Base-by-base conservation (phyloP, 176 grass and related monocot genomes). In the Secale cereale region DNA sequence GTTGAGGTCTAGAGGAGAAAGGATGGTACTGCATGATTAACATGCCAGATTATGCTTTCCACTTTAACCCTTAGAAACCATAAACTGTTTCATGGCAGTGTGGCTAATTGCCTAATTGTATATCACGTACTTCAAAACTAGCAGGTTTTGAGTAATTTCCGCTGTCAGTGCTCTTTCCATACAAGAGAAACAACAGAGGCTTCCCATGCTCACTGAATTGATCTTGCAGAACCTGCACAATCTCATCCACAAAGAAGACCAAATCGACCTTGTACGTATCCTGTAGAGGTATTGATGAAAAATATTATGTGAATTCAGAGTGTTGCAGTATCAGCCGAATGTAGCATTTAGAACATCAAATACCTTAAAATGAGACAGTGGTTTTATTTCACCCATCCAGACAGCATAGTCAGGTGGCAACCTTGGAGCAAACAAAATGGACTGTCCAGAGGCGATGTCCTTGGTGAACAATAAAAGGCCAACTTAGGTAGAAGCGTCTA, bases 321-420 rank as follows among this genome's bases (percentile, higher is more conserved):
- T 74, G n/a, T 13, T 61, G 43, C 11, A 60, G 9, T 4, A 73
- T 8, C 37, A 46, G 11, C 32, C 35, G 15, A 67, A 59, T 31
- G 1, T 1, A 37, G 30, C 43, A 17, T 66, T 45, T 36, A 7
- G 45, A 83, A 29, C 7, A 83, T 72, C 33, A 37, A 74, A 59
- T 81, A 98, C 96, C 91, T 85, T 87, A 48, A 92, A 94, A 60
- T 94, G 83, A 16, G 89, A 87, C 22, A 81, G 69, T 41, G 87
- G 78, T 83, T 98, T 89, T 83, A 98, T 98, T 87, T 98, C 89
- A 87, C 93, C 96, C 90, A 98, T 87, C 96, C 96, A 98, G 85
- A 98, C 93, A 90, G 93, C 96, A 61, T 98, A 95, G 15, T 98
- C 96, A 89, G 93, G 26, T 10, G 96, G 93, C 65, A 98, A 90